Base-by-base conservation (phyloP, 208 protist genomes). In the Leishmania aethiopica region DNA sequence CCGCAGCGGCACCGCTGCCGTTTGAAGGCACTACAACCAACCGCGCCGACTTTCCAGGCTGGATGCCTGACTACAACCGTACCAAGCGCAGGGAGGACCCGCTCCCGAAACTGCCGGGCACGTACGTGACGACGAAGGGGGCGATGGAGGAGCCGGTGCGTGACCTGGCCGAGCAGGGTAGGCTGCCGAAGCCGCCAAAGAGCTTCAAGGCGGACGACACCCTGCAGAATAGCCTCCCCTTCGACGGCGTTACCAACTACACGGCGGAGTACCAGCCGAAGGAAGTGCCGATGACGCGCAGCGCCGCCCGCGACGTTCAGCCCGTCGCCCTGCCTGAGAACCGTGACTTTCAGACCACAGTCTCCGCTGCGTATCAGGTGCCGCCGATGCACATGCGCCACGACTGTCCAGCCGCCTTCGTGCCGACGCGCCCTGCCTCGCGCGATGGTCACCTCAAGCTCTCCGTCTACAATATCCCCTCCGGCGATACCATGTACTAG, bases 241-340 rank as follows among this genome's bases (percentile, higher is more conserved):
- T 97, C 81, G 93, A 97, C 84, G 94, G 89, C 78, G 89, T 96
- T 79, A 94, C 93, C 60, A 97, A 78, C 77, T 97, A 97, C 90
- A 97, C 92, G 11, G 94, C 89, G 11, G 94, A 97, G 70, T 97
- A 95, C 86, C 94, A 91, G 51, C 80, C 91, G 73, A 97, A 97
- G 92, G 88, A 97, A 77, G 91, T 90, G 67, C 88, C 93, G 32
- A 75, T 89, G 70, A 80, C 64, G 32, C 89, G 73, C 88, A 79
- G 66, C 79, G 74, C 79, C 76, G 53, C 79, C 70, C 87, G 79
- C 78, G 83, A 86, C 78, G 66, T 40, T 25, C 59, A 77, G 53
- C 40, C 32, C 42, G 66, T 80, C 47, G 81, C 64, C 37, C 69
- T 95, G 62, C 93, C 92, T 35, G 92, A 97, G 81, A 96, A 91